Evolutionary conservation across 345 rosid genomes (phyloP).

Genomic region (Physaria fendleri): DNA sequence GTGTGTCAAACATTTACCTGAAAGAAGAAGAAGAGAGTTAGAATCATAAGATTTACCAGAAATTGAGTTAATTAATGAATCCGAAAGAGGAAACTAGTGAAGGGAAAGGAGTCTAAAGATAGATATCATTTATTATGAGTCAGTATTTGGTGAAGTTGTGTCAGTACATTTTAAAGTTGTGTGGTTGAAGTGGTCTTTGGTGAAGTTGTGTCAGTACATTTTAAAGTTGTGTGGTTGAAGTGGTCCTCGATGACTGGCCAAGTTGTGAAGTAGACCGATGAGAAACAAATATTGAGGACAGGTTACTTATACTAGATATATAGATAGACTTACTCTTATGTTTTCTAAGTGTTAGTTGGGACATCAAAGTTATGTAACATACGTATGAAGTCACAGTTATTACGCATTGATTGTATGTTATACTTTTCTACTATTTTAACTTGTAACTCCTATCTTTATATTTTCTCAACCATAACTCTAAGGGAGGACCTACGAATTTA

Average conservation of each 20-base stretch:
- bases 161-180: conserved; percentile 17
- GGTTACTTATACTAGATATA: conserved; percentile 9
- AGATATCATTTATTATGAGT: conserved; percentile 8
- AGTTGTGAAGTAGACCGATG: conserved; percentile 22
- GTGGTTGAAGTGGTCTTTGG: conserved; percentile 20
- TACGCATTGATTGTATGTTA: too few relatives aligned
- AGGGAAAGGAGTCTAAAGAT: neutral
- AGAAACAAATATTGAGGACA: conserved; percentile 3
- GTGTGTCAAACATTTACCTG: neutral
- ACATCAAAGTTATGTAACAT: neutral
- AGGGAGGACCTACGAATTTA: neutral
- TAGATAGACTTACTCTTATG: too few relatives aligned
- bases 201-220: too few relatives aligned
- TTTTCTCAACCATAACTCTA: too few relatives aligned
- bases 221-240: too few relatives aligned
- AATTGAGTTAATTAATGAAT: conserved; percentile 9
- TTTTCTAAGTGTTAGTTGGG: conserved; percentile 17
- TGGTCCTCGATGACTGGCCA: too few relatives aligned
- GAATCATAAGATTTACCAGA: conserved; percentile 12
- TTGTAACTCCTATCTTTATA: too few relatives aligned
- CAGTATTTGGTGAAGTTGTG: conserved; percentile 17
- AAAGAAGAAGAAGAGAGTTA: neutral
- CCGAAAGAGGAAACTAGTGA: conserved; percentile 12
- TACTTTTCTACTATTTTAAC: too few relatives aligned
- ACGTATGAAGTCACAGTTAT: neutral